Conservation (phyloP, 768 basidiomycete species). For the Coprinellus micaceus region DNA sequence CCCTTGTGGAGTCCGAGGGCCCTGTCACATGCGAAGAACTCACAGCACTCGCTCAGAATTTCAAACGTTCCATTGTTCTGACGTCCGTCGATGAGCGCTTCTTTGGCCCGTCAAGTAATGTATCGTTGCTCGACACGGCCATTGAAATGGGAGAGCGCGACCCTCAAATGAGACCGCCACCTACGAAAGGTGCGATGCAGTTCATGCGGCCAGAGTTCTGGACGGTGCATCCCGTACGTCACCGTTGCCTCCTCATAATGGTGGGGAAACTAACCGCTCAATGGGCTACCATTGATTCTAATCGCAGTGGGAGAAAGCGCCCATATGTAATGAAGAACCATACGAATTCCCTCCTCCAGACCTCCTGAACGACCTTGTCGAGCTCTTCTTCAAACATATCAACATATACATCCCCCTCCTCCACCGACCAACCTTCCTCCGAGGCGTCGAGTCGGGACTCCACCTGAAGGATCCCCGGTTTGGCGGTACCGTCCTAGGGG, state of each 20-base stretch:
- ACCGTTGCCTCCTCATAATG: too few relatives aligned
- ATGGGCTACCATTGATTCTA: neutral
- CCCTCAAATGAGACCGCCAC: neutral
- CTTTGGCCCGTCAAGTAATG: slow-evolving; percentile 8
- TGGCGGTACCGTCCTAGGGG: slow-evolving; percentile 45
- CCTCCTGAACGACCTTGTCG: slow-evolving; percentile 42
- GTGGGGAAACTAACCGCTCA: neutral
- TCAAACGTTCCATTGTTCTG: slow-evolving; percentile 4
- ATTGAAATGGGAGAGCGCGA: slow-evolving; percentile 4
- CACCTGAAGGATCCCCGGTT: slow-evolving; percentile 45
- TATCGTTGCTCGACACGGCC: slow-evolving; percentile 3
- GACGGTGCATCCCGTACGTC: slow-evolving; percentile 7
- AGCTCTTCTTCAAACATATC: slow-evolving; percentile 48
- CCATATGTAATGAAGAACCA: slow-evolving; percentile 13
- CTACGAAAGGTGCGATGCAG: neutral
- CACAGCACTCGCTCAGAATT: neutral
- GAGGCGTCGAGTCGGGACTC: slow-evolving; percentile 34
- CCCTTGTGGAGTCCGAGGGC: neutral
- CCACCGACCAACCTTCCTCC: slow-evolving; percentile 55
- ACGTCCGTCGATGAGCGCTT: neutral
- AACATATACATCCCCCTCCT: slow-evolving; percentile 51
- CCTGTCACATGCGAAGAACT: neutral
- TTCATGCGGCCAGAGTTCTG: slow-evolving; percentile 8
- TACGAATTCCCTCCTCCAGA: slow-evolving; percentile 37
- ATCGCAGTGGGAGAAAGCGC: slow-evolving; percentile 26